Base-by-base conservation (phyloP, 2,329 filamentous ascomycete genomes). In the Coleophoma eucalyptorum region DNA sequence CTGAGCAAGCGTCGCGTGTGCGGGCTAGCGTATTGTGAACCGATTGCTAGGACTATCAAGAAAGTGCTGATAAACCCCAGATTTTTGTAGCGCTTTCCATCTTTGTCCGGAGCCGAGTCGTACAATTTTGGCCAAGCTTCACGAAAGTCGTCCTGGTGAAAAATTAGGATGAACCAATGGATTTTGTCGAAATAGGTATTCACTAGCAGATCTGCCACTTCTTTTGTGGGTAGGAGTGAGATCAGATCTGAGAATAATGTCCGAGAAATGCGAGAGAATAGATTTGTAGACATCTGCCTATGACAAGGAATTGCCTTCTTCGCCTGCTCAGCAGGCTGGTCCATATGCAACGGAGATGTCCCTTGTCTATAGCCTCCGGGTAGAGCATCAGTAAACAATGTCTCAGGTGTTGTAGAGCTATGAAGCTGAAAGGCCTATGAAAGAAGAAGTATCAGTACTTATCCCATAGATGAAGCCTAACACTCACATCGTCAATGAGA, bases 161-260 rank as follows among this genome's bases (percentile, higher is more conserved):
- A 70, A 5, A 71, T 55, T 4, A 70, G 53, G 50, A 66, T 67
- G 50, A 70, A 71, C 69, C 69, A 71, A 37, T 71, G 69, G 0
- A 66, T 59, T n/a, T 63, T 60, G 46, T 70, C 65, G 53, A 71
- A 71, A 44, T 70, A 70, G 20, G 31, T 70, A 37, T 69, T 62
- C 5, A 69, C 58, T 8, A 70, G 54, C 13, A 65, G 20, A 12
- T 45, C 33, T 5, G 60, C 59, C 2, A 56, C 58, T 18, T 66
- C 55, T 7, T 43, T 3, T 47, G n/a, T 1, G 62, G 48, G 48
- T 13, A 19, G 15, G 16, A 31, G 31, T 19, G 33, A 38, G 18
- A 33, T 41, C 21, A 20, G 46, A 5, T 37, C 21, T 26, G 16
- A 2, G 19, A 10, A 32, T 16, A 32, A 38, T 2, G 32, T 12